Evolutionary conservation across 495 filamentous ascomycete genomes (phyloP).

Genomic region (Talaromyces nanjingensis): DNA sequence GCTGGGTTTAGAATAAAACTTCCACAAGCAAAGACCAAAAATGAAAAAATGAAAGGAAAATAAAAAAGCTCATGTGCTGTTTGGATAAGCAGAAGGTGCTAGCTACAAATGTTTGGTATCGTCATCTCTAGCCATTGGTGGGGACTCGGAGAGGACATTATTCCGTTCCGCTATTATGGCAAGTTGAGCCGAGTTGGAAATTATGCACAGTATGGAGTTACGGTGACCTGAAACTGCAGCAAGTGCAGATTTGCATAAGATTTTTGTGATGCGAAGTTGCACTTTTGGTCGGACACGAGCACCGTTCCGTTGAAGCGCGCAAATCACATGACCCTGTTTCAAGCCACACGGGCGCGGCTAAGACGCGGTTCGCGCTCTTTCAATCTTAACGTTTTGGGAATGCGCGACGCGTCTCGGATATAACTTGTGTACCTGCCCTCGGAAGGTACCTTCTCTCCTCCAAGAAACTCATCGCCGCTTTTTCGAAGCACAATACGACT

Average conservation of each 20-base stretch:
- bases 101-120: background rate
- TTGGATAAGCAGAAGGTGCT: background rate
- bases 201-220: background rate
- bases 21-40: background rate
- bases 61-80: background rate
- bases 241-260: conserved; percentile 8
- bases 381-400: background rate
- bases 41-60: background rate
- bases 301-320: background rate
- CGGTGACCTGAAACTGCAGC: background rate
- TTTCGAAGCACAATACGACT: conserved; percentile 1
- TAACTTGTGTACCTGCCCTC: conserved; percentile 8
- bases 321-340: background rate
- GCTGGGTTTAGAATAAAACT: background rate
- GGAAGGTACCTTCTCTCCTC: conserved; percentile 18
- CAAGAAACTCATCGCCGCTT: conserved; percentile 17
- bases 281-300: background rate
- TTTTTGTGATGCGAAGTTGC: background rate
- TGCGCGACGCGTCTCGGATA: conserved; percentile 7
- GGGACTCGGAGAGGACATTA: background rate
- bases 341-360: conserved; percentile 3
- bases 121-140: conserved; percentile 4
- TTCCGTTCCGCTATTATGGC: conserved; percentile 1
- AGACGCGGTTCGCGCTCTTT: conserved; percentile 6
- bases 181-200: background rate